Percentiles rank a stretch among this genome's conserved stretches.
Conservation (phyloP, 371 early-diverging fungal genomes). For the Chytridium lagenaria region DNA sequence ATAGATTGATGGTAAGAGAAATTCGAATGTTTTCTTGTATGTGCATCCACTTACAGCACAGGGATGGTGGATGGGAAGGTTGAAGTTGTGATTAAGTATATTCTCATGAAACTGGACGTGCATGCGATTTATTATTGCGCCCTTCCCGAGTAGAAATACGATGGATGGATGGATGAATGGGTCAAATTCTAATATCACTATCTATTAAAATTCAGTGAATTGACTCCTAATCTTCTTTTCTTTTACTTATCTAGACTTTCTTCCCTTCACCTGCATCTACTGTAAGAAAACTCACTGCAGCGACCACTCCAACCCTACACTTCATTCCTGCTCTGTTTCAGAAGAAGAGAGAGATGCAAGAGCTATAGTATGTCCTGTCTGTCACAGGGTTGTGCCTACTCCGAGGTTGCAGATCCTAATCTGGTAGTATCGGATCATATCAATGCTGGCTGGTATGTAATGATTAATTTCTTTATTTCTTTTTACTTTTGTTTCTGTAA, state of each 20-base stretch:
- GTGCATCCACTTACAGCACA: no score
- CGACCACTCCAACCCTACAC: neutral
- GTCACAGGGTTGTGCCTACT: neutral
- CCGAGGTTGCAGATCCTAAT: neutral
- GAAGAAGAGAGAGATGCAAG: neutral
- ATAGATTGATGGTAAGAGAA: no score
- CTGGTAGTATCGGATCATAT: constrained; percentile 1
- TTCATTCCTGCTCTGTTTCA: neutral
- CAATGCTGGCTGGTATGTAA: neutral
- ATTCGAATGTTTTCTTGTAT: no score
- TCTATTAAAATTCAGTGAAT: no score
- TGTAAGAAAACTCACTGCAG: neutral
- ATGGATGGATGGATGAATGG: no score
- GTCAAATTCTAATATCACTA: no score
- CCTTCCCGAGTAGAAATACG: no score
- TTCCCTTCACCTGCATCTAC: neutral
- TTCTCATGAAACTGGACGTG: no score
- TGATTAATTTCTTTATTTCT: neutral
- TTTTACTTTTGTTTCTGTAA: neutral
- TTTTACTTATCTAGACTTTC: neutral
- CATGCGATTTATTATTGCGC: no score
- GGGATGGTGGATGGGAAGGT: no score
- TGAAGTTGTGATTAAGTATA: no score
- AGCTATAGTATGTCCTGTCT: neutral
- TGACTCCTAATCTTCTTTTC: neutral